A percentile compares a stretch with the other conserved stretches of the same genome.
Conservation (phyloP, 2,329 filamentous ascomycete genomes). For the Trichoderma harzianum region DNA sequence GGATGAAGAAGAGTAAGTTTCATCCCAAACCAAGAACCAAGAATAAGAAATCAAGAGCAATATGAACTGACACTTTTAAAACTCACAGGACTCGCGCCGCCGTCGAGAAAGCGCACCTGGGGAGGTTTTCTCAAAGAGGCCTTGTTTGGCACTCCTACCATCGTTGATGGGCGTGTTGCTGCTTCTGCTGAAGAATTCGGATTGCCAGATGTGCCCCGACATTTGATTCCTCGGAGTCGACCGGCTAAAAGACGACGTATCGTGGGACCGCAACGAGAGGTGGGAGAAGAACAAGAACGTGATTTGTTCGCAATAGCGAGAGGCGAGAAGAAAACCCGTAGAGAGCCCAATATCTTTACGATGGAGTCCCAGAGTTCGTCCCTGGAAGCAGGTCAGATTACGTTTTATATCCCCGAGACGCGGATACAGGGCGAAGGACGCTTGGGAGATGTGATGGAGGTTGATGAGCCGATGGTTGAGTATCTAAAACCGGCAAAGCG, state of each 20-base stretch:
- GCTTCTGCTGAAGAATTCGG: not conserved
- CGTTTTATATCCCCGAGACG: slow-evolving; percentile 7
- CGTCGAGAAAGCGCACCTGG: not conserved
- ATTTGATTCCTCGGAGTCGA: slow-evolving; percentile 7
- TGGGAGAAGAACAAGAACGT: not conserved
- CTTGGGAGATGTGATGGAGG: not conserved
- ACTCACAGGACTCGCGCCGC: not conserved
- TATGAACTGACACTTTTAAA: not conserved
- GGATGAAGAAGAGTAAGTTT: slow-evolving; percentile 13
- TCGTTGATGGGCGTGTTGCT: not conserved
- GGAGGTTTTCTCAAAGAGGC: not conserved
- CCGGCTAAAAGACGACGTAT: not conserved
- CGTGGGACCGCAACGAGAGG: not conserved
- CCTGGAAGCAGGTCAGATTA: not conserved
- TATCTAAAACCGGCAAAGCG: not conserved
- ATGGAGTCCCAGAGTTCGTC: not conserved
- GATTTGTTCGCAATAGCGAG: not conserved
- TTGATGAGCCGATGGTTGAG: slow-evolving; percentile 3
- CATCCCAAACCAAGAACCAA: too few species aligned
- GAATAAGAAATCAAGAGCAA: not conserved
- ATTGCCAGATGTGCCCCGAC: not conserved
- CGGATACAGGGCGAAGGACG: not conserved
- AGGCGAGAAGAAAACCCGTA: not conserved
- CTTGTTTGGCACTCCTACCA: not conserved
- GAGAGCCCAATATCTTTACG: not conserved